Conservation (phyloP, 345 rosid genomes). For the Laguncularia racemosa region DNA sequence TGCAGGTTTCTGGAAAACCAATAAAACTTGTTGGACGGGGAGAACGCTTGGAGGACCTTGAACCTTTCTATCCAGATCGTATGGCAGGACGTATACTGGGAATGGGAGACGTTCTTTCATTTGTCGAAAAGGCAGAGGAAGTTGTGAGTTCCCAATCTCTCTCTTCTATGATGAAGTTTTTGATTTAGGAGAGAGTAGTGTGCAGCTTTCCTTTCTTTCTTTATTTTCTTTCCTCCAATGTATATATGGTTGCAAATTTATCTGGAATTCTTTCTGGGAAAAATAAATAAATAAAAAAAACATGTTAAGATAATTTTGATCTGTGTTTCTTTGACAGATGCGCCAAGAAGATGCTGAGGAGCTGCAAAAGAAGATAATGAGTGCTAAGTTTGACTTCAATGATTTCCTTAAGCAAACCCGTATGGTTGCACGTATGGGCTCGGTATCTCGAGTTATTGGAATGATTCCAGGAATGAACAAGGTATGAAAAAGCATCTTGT, state of each 20-base stretch:
- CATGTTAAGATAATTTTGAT: constrained; percentile 8
- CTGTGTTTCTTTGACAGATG: constrained; percentile 42
- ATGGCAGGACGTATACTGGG: constrained; percentile 98
- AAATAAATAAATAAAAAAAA: too few species aligned
- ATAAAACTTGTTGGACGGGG: constrained; percentile 97
- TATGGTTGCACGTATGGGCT: constrained; percentile 96
- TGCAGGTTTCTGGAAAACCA: constrained; percentile 92
- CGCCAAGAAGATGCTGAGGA: constrained; percentile 97
- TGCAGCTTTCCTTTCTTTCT: background rate
- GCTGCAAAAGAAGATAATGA: constrained; percentile 95
- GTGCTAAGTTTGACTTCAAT: constrained; percentile 92
- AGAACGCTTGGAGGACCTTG: constrained; percentile 96
- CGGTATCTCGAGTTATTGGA: constrained; percentile 86
- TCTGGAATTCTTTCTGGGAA: too few species aligned
- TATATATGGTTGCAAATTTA: too few species aligned
- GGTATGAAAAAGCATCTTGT: constrained; percentile 27
- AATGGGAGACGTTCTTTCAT: constrained; percentile 98
- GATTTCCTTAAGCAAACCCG: constrained; percentile 96
- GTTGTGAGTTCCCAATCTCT: constrained; percentile 49
- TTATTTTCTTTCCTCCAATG: too few species aligned
- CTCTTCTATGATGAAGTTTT: constrained; percentile 1
- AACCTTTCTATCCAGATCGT: constrained; percentile 93
- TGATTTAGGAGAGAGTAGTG: background rate
- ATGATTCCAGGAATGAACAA: constrained; percentile 99
- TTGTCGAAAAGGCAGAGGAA: constrained; percentile 97